phyloP scores from a whole-genome alignment of 331 rosid genomes.

The Acacia concinna region DNA sequence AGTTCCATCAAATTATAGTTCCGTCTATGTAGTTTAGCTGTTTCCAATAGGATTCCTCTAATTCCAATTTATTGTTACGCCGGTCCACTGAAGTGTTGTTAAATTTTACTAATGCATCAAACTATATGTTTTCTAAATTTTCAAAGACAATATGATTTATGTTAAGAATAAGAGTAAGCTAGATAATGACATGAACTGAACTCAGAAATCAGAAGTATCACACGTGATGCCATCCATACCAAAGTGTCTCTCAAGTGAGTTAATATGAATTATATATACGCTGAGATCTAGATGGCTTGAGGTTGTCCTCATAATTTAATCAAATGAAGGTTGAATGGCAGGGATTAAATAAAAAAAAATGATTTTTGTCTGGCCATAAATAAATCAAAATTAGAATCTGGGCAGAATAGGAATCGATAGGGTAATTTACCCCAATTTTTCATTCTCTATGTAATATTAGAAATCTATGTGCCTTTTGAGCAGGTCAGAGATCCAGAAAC shows the following conservation, averaged over 20 bases:
- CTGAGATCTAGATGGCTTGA: background rate
- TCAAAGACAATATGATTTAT: background rate
- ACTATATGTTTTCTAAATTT: background rate
- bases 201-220: background rate
- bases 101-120: background rate
- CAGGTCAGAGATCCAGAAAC: conserved; percentile 87
- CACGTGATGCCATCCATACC: background rate
- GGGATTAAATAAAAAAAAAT: background rate
- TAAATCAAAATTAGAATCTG: background rate
- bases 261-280: background rate
- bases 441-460: background rate
- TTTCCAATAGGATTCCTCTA: background rate
- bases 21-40: background rate
- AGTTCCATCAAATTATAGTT: background rate
- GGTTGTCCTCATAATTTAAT: background rate
- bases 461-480: conserved; percentile 20
- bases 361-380: background rate
- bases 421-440: background rate
- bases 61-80: background rate
- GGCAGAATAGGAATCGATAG: background rate
- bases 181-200: background rate
- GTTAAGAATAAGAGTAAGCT: background rate
- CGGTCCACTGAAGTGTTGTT: background rate
- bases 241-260: background rate
- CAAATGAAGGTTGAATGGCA: background rate